Evolutionary conservation across 2,329 filamentous ascomycete species (phyloP), one percentile per base, ranked within the genome.

Genomic region (Colletotrichum sp.): DNA sequence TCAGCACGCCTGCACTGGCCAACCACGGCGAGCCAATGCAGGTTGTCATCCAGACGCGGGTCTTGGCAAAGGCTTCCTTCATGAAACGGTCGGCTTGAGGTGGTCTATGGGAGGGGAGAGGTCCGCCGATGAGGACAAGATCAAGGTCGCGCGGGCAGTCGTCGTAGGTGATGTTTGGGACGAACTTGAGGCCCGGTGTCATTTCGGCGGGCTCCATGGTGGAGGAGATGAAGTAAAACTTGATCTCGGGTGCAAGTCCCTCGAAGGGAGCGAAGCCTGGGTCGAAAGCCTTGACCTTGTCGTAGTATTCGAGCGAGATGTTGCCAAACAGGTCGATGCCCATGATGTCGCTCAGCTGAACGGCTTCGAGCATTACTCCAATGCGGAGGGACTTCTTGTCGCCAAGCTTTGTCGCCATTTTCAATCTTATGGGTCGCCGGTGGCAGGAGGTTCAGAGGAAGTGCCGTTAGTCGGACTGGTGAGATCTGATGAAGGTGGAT

Each of bases 101-200:
- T 2, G 81, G 79, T 5, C 83, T 81, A 6, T 78, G 78, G 6
- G 33, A 72, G 1, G 78, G 81, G 27, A 80, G 66, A 7, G 83
- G 81, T 0, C 84, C 84, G 61, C 83, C 84, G 13, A 83, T 76
- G 34, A 86, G 51, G 4, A 86, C 74, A 43, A 86, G 82, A 43
- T 86, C 84, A 8, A 86, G 78, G 58, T 86, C 84, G 7, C 83
- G 79, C 5, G 84, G 84, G 11, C 82, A 83, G 58, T 76, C 80
- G 54, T 83, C 82, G 77, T 86, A 86, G 4, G 84, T 85, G 61
- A 81, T 76, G 36, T 82, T 84, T 6, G 84, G 84, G 21, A 79
- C 51, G 76, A 82, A 80, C 63, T 73, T 77, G 76, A 84, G 78
- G 9, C 78, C 77, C 1, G 80, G 79, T 0, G 81, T 84, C 34